These are phyloP conservation scores for Lathyrus oleraceus DNA, from an alignment of 306 rosid species.

Conservation along the genomic window DNA sequence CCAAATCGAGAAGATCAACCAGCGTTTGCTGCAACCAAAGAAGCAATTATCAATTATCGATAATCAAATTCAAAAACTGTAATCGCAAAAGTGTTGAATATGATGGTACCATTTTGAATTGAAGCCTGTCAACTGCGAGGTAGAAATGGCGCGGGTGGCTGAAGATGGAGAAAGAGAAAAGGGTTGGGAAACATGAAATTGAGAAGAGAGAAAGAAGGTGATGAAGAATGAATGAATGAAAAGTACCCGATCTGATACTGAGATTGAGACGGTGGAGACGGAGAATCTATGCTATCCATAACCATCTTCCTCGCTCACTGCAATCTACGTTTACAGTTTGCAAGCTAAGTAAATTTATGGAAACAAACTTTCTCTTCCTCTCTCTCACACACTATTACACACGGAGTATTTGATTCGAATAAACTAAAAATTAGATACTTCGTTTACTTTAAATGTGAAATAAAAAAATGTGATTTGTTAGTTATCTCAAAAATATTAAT, in stretches of 20 bases:
- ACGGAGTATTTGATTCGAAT: no score
- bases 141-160: conserved; percentile 82
- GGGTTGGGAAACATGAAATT: neutral
- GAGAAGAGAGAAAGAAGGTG: neutral
- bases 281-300: conserved; percentile 41
- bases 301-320: conserved; percentile 36
- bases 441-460: no score
- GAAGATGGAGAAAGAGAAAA: conserved; percentile 2
- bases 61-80: neutral
- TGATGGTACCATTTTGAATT: conserved; percentile 68
- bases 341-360: no score
- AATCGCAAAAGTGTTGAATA: neutral
- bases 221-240: neutral
- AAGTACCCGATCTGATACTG: conserved; percentile 31
- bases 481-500: no score
- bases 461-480: no score
- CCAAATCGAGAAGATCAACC: conserved; percentile 70
- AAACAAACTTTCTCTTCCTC: no score
- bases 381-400: no score
- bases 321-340: no score
- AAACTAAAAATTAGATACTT: no score
- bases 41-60: neutral
- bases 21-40: conserved; percentile 59
- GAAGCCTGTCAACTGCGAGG: conserved; percentile 78
- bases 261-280: conserved; percentile 27